These are phyloP conservation scores for Yarrowia sp. DNA, from an alignment of 805 yeast species.

Conservation along the genomic window DNA sequence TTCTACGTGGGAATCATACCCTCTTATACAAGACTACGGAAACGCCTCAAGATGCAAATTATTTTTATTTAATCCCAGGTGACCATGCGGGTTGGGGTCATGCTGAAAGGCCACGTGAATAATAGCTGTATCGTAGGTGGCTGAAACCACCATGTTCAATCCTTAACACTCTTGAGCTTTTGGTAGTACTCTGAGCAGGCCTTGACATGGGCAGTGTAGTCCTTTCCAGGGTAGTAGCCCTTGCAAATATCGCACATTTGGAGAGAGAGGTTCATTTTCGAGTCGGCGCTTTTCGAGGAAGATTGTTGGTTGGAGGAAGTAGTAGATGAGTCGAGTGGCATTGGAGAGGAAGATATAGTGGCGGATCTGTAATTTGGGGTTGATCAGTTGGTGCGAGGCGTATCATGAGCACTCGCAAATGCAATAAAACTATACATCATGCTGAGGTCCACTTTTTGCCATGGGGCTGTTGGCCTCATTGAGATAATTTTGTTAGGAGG, in stretches of 20 bases:
- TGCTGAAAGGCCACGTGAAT: too few relatives aligned
- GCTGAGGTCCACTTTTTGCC: not conserved
- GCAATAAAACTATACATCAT: not conserved
- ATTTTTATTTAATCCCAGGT: too few relatives aligned
- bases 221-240: constrained; percentile 6
- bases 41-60: not conserved
- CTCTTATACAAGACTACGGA: too few relatives aligned
- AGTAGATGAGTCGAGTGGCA: not conserved
- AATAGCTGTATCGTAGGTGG: too few relatives aligned
- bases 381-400: not conserved
- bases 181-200: constrained; percentile 14
- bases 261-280: not conserved
- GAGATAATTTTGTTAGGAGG: not conserved
- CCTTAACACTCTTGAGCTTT: constrained; percentile 12
- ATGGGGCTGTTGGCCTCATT: not conserved
- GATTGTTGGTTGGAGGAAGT: not conserved
- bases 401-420: not conserved
- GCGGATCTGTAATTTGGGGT: not conserved
- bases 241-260: constrained; percentile 14
- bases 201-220: not conserved
- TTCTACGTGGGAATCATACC: too few relatives aligned
- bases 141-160: too few relatives aligned
- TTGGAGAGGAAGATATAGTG: not conserved
- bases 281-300: not conserved
- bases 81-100: too few relatives aligned